A percentile compares a stretch with the other conserved stretches of the same genome.
phyloP scores from a whole-genome alignment of 768 basidiomycete genomes.

The Mycena polygramma region DNA sequence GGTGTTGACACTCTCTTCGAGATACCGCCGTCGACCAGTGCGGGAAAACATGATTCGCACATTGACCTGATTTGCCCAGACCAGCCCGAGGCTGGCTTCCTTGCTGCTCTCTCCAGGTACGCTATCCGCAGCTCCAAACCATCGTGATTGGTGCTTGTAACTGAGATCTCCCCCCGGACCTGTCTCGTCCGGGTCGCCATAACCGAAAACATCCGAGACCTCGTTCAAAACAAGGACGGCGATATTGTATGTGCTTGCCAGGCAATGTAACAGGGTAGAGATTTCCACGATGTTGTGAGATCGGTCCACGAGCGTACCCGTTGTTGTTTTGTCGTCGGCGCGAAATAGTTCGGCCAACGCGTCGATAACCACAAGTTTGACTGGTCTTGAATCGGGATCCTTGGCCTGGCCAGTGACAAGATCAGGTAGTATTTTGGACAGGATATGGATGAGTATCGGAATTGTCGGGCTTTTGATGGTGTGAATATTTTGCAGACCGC shows the following conservation, averaged over 20 bases:
- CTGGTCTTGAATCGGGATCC: conserved; percentile 59
- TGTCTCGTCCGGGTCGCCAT: conserved; percentile 41
- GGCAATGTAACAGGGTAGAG: conserved; percentile 74
- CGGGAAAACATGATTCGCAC: conserved; percentile 85
- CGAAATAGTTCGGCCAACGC: conserved; percentile 90
- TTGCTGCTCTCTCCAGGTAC: conserved; percentile 72
- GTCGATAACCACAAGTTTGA: conserved; percentile 89
- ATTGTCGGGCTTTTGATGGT: conserved; percentile 71
- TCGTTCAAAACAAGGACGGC: conserved; percentile 92
- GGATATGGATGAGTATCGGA: conserved; percentile 65
- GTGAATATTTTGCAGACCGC: conserved; percentile 69
- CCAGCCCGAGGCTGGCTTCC: conserved; percentile 88
- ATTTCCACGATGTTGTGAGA: conserved; percentile 78
- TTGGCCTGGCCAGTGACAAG: conserved; percentile 56
- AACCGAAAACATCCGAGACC: conserved; percentile 83
- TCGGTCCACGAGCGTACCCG: conserved; percentile 76
- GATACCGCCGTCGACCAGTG: conserved; percentile 75
- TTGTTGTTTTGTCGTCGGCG: conserved; percentile 67
- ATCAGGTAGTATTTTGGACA: conserved; percentile 66
- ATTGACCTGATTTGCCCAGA: conserved; percentile 96
- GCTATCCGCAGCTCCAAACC: conserved; percentile 79
- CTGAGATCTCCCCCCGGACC: conserved; percentile 54
- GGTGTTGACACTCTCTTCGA: conserved; percentile 52
- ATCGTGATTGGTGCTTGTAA: conserved; percentile 81
- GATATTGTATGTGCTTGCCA: conserved; percentile 74